Evolutionary conservation across 2,329 filamentous ascomycete genomes (phyloP).

Genomic region (Fusarium abutilonis): DNA sequence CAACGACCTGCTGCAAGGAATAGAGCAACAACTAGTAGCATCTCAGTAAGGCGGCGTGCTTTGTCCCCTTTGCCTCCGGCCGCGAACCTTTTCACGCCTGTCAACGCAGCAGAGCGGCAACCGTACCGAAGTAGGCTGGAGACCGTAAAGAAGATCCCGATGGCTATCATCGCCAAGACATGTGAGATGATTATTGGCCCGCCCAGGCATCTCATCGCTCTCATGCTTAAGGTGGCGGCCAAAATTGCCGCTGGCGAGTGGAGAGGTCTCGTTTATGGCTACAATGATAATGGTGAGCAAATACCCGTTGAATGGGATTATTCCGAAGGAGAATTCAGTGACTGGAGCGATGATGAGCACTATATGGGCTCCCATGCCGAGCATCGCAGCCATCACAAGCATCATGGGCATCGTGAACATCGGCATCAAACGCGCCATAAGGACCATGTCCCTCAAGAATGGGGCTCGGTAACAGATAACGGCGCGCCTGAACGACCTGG

Average conservation of each 20-base stretch:
- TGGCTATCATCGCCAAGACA: slow-evolving; percentile 78
- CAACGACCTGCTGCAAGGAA: slow-evolving; percentile 36
- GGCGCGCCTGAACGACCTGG: slow-evolving; percentile 24
- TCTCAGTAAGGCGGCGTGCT: slow-evolving; percentile 54
- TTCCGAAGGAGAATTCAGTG: slow-evolving; percentile 64
- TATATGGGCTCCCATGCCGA: slow-evolving; percentile 26
- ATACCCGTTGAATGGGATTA: slow-evolving; percentile 71
- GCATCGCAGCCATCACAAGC: slow-evolving; percentile 18
- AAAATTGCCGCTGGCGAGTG: slow-evolving; percentile 73
- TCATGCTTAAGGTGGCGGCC: slow-evolving; percentile 85
- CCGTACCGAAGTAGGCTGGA: slow-evolving; percentile 40
- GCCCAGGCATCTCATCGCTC: slow-evolving; percentile 78
- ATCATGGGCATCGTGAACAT: slow-evolving; percentile 19
- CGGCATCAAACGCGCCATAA: slow-evolving; percentile 24
- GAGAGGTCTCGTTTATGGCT: slow-evolving; percentile 68
- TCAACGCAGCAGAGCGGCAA: slow-evolving; percentile 53
- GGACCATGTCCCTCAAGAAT: background rate
- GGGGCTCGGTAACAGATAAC: slow-evolving; percentile 6
- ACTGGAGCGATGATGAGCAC: slow-evolving; percentile 65
- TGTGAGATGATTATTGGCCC: slow-evolving; percentile 80
- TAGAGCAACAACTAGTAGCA: slow-evolving; percentile 42
- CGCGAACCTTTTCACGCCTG: slow-evolving; percentile 67
- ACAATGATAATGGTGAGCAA: slow-evolving; percentile 62
- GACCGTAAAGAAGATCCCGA: slow-evolving; percentile 40
- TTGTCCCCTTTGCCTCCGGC: slow-evolving; percentile 75